Evolutionary conservation across 2,329 filamentous ascomycete genomes (phyloP).

Genomic region (Bisporella sp.): DNA sequence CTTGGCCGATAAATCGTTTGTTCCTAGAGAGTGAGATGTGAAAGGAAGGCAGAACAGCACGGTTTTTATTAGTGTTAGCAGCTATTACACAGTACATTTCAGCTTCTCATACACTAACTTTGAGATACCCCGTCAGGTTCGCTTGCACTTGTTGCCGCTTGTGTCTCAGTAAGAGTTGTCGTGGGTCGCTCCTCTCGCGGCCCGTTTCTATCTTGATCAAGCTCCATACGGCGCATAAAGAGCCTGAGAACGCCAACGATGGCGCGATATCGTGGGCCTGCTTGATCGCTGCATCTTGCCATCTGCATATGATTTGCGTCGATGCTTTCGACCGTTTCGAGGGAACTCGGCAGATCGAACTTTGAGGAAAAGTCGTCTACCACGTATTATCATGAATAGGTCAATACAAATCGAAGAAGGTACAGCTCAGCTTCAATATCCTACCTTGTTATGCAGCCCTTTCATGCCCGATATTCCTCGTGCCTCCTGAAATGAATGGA

Average conservation of each 20-base stretch:
- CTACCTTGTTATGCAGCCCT: conserved; percentile 28
- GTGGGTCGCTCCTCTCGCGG: too few species aligned
- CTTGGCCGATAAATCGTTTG: background rate
- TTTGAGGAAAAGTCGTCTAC: conserved; percentile 35
- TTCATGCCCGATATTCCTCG: conserved; percentile 28
- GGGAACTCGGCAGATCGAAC: conserved; percentile 25
- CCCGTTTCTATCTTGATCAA: too few species aligned
- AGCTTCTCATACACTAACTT: too few species aligned
- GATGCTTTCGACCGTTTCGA: conserved; percentile 33
- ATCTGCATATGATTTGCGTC: conserved; percentile 35
- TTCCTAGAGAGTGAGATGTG: background rate
- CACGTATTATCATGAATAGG: conserved; percentile 20
- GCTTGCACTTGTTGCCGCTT: too few species aligned
- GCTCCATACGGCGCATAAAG: background rate
- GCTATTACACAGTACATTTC: too few species aligned
- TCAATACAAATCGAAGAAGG: background rate
- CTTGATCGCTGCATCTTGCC: conserved; percentile 1
- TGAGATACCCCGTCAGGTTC: too few species aligned
- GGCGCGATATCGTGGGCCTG: background rate
- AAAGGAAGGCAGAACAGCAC: background rate
- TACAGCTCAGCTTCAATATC: conserved; percentile 4
- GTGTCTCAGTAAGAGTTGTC: too few species aligned
- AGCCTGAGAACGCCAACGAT: conserved; percentile 1
- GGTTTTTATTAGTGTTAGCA: too few species aligned
- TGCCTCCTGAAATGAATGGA: conserved; percentile 35